Evolutionary conservation across 1,284 basidiomycete genomes (phyloP), one percentile per base, ranked within the genome.

Genomic region (Malassezia cuniculi): DNA sequence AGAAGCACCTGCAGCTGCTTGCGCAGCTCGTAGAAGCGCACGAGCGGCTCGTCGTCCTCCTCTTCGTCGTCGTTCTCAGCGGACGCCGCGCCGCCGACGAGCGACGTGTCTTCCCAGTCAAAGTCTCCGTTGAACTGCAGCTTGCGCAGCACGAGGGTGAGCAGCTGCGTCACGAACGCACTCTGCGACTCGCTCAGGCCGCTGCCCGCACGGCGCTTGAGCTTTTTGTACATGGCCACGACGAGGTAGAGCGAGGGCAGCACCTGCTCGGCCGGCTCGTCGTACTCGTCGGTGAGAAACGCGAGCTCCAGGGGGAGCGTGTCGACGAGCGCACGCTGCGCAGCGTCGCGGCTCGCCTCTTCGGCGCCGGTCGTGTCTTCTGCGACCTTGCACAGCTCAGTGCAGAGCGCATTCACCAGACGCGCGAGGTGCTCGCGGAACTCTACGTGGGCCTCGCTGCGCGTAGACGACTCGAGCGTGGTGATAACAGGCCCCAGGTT

Each of bases 361-460:
- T 74, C 73, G 35, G 77, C 68, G 48, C 72, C 73, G 41, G 34
- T 31, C 31, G 43, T 14, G 52, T 95, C 85, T 20, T 76, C 76
- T 29, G 76, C 70, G 39, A 97, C 73, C 67, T 85, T 87, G 59
- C 79, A 74, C 38, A 93, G 69, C 68, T 97, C 90, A 18, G 81
- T 71, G 11, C 87, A 87, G 40, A 85, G 73, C 3, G 76, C 76
- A 56, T 89, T 86, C 31, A 93, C 71, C 28, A 95, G 71, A 52
- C 80, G 81, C 6, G 85, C 90, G 1, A 97, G 71, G 15, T 82
- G 79, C 64, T 90, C 87, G 31, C 89, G 74, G 69, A 93, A 94
- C 6, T 79, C 79, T n/a, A 74, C 77, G 27, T 79, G 76, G 1
- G 73, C 71, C 19, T 77, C 79, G 16, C 74, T 71, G n/a, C 59